Evolutionary conservation across 345 rosid genomes (phyloP).

Genomic region (Citrus australasica): DNA sequence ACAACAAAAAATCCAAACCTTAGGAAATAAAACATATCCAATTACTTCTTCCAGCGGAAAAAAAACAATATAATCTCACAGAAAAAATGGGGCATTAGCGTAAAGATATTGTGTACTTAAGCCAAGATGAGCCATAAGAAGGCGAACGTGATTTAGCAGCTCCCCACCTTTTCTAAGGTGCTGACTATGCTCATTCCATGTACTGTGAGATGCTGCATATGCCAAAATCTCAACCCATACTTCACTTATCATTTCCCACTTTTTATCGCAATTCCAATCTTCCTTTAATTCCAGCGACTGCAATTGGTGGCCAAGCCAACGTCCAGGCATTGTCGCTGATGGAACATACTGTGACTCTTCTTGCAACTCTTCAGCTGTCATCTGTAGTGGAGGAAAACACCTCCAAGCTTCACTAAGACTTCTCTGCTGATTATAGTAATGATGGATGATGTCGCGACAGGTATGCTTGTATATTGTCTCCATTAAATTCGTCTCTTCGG

Average conservation of each 20-base stretch:
- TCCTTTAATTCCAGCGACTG: neutral
- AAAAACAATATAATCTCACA: too few species aligned
- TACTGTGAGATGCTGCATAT: constrained; percentile 7
- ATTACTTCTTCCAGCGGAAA: too few species aligned
- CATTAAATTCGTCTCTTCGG: too few species aligned
- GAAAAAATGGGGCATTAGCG: too few species aligned
- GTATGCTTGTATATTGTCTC: too few species aligned
- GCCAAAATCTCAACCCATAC: constrained; percentile 44
- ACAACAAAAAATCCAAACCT: too few species aligned
- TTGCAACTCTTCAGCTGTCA: neutral
- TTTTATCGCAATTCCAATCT: constrained; percentile 7
- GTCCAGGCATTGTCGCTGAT: constrained; percentile 29
- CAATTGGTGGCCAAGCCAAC: constrained; percentile 23
- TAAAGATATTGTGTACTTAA: neutral
- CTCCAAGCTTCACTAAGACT: too few species aligned
- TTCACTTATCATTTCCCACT: constrained; percentile 33
- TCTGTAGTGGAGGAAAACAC: too few species aligned
- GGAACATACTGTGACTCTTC: neutral
- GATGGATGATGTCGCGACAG: too few species aligned
- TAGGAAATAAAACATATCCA: too few species aligned
- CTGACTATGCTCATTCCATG: constrained; percentile 28
- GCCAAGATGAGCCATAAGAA: constrained; percentile 43
- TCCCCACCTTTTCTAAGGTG: constrained; percentile 37
- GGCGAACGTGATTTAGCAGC: constrained; percentile 33
- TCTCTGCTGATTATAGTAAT: too few species aligned